Evolutionary conservation across 345 rosid species (phyloP), one percentile per base, ranked within the genome.

Genomic region (Psidium guajava): DNA sequence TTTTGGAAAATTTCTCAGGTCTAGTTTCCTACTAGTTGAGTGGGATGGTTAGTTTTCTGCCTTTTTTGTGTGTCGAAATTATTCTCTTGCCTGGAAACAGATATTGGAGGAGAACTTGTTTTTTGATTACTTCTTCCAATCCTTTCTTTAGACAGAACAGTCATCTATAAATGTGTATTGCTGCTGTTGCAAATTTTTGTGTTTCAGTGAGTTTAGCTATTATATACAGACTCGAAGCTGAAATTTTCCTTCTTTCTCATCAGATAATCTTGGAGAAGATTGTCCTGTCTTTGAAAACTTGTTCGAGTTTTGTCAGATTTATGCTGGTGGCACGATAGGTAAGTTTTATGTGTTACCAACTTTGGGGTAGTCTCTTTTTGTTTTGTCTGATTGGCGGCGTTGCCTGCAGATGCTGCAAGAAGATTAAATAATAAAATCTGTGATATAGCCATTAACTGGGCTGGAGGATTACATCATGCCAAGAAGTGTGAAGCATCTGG

Each of bases 371-470:
- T 57, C 56, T 83, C 13, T n/a, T 81, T 88, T 36, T 56, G 51
- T 61, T 21, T 87, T 85, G 54, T 85, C 85, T 86, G 81, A 47
- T 32, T 59, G 28, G 20, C 9, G 0, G 54, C 54, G 10, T 84
- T 82, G 18, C n/a, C 59, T 83, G 85, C 83, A 96, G 99, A 97
- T 90, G 99, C 99, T 86, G 99, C 99, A 18, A 89, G 94, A 8
- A 94, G 98, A 90, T 91, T 97, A 88, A 97, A 97, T 92, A 93
- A 97, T 89, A 92, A 94, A 86, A 93, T 93, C 54, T 97, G 99
- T 88, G 99, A 97, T 91, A 93, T 97, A 86, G 99, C 99, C 32
- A 97, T 97, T 85, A 97, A 97, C 88, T 97, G 99, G 99, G 99
- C 99, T 49, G 99, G 99, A 42, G 99, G 99, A 58, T 89, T 97